A percentile compares a stretch with the other conserved stretches of the same genome.
Conservation (phyloP, 75 land plant genomes). For the Larix kaempferi region DNA sequence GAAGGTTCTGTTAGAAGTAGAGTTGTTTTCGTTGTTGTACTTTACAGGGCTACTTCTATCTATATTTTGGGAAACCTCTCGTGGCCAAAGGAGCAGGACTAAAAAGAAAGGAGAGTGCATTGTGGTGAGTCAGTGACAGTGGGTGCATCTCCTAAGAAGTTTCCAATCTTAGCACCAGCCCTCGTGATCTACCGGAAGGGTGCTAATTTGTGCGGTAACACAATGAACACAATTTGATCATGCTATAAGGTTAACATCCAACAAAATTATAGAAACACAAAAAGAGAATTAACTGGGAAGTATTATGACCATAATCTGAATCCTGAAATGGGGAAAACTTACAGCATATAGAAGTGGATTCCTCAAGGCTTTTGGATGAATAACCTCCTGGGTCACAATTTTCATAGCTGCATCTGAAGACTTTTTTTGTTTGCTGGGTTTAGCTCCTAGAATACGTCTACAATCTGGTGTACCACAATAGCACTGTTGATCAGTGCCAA, state of each 20-base stretch:
- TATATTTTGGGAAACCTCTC: no score
- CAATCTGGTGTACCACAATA: slow-evolving; percentile 80
- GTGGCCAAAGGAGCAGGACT: no score
- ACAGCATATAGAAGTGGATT: background rate
- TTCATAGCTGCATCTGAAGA: slow-evolving; percentile 46
- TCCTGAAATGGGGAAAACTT: background rate
- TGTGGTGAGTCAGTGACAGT: no score
- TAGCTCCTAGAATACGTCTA: slow-evolving; percentile 68
- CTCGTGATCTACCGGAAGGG: no score
- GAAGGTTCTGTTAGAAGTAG: no score
- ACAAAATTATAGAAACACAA: background rate
- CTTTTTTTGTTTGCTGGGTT: slow-evolving; percentile 50
- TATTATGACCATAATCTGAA: background rate
- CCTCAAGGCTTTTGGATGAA: background rate
- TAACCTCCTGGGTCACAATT: slow-evolving; percentile 28
- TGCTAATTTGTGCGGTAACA: background rate
- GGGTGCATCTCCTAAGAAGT: no score
- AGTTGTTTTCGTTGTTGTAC: no score
- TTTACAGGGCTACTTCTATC: no score
- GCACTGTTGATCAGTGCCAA: slow-evolving; percentile 95
- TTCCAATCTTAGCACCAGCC: no score
- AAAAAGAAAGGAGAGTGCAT: no score
- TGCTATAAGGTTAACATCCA: background rate
- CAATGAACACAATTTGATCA: background rate
- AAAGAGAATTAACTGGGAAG: background rate